Base-by-base conservation (phyloP, 73 alveolate genomes). In the Paramecium caudatum region DNA sequence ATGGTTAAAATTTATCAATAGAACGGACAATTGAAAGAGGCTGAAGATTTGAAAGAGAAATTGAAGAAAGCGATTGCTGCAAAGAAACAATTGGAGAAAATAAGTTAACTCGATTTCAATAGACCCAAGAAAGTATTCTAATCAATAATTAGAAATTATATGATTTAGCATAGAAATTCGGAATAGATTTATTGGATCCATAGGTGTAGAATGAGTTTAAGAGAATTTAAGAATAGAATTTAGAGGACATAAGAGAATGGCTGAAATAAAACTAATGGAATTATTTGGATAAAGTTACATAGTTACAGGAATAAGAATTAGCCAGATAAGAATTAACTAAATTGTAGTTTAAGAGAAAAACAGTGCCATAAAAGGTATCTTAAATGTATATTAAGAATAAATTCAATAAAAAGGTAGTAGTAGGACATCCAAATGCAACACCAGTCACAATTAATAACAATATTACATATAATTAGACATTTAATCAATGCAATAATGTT, bases 41-140 rank as follows among this genome's bases (percentile, higher is more conserved):
- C 88, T 0, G 88, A 74, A 19, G 88, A 74, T 21, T 74, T 74
- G 43, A 41, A 43, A 39, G 88, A 74, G 39, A 74, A 74, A 19
- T 43, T 74, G 23, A 74, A 74, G 15, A 74, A 74, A 74, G 88
- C 88, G 1, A 27, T 74, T 0, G 88, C 88, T 9, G 88, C 88
- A 1, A 74, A 74, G 46, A 41, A 74, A 16, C 19, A 74, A 74
- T 74, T 74, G 15, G 88, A 74, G 21, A 74, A 74, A 47, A 74
- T 74, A 30, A 34, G 68, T 12, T 19, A 74, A 45, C 43, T 74
- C 16, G 88, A 74, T 43, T 74, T 74, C 12, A 74, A 74, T 23
- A 74, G 88, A 17, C 88, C 88, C 17, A 74, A 74, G 10, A 74
- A 68, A 68, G 84, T 68, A 68, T 3, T 4, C n/a, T 10, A 5